Percentiles rank a stretch among this genome's conserved stretches.
Conservation (phyloP, 441 rosid genomes). For the Populus hybrid region DNA sequence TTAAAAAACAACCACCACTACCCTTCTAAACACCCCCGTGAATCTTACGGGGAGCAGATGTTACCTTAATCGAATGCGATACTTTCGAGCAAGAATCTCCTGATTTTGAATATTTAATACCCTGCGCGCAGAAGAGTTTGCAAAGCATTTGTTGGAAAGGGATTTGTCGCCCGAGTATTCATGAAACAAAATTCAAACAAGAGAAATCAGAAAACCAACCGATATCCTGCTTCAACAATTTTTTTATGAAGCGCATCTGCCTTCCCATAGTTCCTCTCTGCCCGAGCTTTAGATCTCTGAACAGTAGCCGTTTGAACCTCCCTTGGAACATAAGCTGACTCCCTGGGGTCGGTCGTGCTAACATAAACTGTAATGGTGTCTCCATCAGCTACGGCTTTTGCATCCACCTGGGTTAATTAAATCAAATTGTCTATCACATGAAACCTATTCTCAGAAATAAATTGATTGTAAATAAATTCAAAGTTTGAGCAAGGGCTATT, state of each 20-base stretch:
- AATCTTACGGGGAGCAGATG: background rate
- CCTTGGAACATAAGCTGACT: constrained; percentile 56
- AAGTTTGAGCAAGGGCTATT: background rate
- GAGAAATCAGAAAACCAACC: constrained; percentile 29
- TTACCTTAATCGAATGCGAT: constrained; percentile 66
- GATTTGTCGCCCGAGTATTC: background rate
- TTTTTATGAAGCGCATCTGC: constrained; percentile 72
- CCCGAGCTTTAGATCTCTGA: constrained; percentile 56
- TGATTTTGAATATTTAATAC: constrained; percentile 43
- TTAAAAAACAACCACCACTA: too few species aligned
- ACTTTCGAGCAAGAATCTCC: constrained; percentile 71
- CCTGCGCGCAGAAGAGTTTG: constrained; percentile 25
- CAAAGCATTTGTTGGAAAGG: background rate
- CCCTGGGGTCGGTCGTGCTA: constrained; percentile 49
- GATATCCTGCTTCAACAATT: constrained; percentile 62
- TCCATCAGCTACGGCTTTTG: constrained; percentile 72
- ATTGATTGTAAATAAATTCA: background rate
- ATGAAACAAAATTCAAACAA: background rate
- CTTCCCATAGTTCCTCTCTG: constrained; percentile 40
- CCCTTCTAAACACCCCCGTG: too few species aligned
- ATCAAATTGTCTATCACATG: background rate
- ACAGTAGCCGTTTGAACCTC: constrained; percentile 54
- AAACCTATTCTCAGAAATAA: background rate
- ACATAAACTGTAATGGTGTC: constrained; percentile 79
- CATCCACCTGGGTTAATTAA: constrained; percentile 54